These are phyloP conservation scores for Exobasidium cylindrosporum DNA, from an alignment of 1,284 basidiomycete genomes.

Conservation along the genomic window DNA sequence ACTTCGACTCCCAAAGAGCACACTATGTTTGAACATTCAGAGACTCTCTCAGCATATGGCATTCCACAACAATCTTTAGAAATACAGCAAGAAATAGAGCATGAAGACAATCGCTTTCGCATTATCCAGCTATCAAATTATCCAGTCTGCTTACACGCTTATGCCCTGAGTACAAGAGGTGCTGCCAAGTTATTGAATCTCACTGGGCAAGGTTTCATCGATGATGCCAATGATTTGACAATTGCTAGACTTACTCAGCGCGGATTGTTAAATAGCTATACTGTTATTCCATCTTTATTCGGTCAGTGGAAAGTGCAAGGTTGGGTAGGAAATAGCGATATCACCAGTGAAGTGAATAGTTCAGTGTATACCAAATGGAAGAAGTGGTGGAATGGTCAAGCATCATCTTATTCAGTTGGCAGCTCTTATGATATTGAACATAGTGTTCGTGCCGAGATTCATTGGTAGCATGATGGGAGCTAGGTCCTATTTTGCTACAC, in stretches of 20 bases:
- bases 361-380: no score
- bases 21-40: not conserved
- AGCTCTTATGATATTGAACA: no score
- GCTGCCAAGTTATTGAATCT: not conserved
- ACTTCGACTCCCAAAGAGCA: not conserved
- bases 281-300: not conserved
- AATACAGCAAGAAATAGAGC: not conserved
- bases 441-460: no score
- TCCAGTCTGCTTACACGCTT: not conserved
- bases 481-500: no score
- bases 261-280: not conserved
- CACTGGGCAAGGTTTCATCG: not conserved
- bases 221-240: not conserved
- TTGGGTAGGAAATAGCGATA: not conserved
- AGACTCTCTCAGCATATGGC: not conserved
- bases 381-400: no score
- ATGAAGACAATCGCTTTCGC: no score
- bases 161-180: not conserved
- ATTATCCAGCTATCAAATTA: constrained; percentile 1
- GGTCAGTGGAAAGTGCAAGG: not conserved
- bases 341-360: no score
- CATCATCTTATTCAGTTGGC: no score
- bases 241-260: not conserved
- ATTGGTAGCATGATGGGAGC: no score
- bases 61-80: not conserved